These are phyloP conservation scores for Eragrostis curvula DNA, from an alignment of 176 grass and related monocot genomes.

Conservation along the genomic window DNA sequence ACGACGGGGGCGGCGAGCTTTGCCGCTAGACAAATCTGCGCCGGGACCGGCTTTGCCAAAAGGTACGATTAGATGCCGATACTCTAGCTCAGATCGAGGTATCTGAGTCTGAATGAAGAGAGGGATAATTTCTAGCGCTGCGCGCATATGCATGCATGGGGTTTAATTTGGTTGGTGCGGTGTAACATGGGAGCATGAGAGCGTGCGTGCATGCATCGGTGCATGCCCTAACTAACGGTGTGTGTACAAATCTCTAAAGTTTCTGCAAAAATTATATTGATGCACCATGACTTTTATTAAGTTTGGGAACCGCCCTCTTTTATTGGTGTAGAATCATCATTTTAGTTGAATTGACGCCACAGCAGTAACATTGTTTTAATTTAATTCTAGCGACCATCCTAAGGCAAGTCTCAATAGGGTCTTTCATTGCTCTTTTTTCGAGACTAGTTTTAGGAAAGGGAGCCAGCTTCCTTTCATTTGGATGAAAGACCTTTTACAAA, in stretches of 20 bases:
- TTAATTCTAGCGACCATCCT: not conserved
- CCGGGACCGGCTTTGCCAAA: slow-evolving; percentile 33
- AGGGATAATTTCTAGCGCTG: not conserved
- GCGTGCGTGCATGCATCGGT: not conserved
- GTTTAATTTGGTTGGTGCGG: not conserved
- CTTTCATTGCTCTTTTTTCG: too few species aligned
- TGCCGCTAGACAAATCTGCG: slow-evolving; percentile 39
- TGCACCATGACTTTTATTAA: not conserved
- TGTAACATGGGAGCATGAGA: not conserved
- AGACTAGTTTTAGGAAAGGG: too few species aligned
- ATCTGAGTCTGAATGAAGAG: not conserved
- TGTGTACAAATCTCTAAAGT: not conserved
- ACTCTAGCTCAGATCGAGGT: not conserved
- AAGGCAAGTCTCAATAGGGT: too few species aligned
- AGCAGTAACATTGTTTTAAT: not conserved
- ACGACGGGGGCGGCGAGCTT: slow-evolving; percentile 25
- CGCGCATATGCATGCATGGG: not conserved
- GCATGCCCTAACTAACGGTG: not conserved
- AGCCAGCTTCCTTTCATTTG: too few species aligned
- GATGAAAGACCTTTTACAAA: too few species aligned
- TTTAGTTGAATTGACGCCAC: not conserved
- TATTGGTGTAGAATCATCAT: not conserved
- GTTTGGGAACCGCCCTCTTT: not conserved
- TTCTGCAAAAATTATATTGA: not conserved
- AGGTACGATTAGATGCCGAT: slow-evolving; percentile 26